Conservation (phyloP, 2,329 filamentous ascomycete species). For the Aspergillus novoparasiticus region DNA sequence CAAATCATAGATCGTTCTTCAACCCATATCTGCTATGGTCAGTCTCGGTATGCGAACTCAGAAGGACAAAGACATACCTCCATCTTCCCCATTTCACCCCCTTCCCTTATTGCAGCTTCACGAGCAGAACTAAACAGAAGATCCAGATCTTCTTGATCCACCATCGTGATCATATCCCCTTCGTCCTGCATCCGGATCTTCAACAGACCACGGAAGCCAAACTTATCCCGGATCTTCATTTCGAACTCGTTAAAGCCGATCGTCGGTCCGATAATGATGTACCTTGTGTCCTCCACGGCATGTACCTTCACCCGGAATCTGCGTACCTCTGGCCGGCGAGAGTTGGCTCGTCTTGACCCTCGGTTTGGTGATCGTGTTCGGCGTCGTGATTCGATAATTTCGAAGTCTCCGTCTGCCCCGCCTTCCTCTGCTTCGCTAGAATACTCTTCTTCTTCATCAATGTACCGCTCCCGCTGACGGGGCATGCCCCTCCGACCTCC, state of each 20-base stretch:
- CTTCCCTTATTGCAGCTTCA: constrained; percentile 69
- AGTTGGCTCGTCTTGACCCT: constrained; percentile 31
- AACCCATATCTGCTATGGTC: constrained; percentile 46
- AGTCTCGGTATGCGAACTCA: constrained; percentile 7
- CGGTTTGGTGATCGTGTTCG: constrained; percentile 34
- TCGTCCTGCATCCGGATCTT: constrained; percentile 90
- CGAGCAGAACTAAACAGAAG: constrained; percentile 76
- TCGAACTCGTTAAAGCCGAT: constrained; percentile 77
- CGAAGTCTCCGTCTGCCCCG: constrained; percentile 74
- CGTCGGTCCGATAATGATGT: constrained; percentile 78
- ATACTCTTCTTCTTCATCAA: constrained; percentile 78
- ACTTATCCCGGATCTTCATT: constrained; percentile 82
- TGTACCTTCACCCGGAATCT: constrained; percentile 93
- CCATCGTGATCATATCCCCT: constrained; percentile 95
- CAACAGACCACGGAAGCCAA: constrained; percentile 64
- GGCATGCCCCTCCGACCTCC: constrained; percentile 38
- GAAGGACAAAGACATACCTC: constrained; percentile 67
- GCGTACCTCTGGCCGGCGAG: constrained; percentile 63
- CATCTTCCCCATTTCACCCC: constrained; percentile 85
- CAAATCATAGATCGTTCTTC: constrained; percentile 35
- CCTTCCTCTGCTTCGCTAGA: constrained; percentile 69
- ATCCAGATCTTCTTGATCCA: constrained; percentile 93
- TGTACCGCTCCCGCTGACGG: constrained; percentile 61
- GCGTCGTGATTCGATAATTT: constrained; percentile 64
- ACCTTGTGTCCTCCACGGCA: constrained; percentile 79